phyloP scores from a whole-genome alignment of 306 rosid species.

The Datisca glomerata region DNA sequence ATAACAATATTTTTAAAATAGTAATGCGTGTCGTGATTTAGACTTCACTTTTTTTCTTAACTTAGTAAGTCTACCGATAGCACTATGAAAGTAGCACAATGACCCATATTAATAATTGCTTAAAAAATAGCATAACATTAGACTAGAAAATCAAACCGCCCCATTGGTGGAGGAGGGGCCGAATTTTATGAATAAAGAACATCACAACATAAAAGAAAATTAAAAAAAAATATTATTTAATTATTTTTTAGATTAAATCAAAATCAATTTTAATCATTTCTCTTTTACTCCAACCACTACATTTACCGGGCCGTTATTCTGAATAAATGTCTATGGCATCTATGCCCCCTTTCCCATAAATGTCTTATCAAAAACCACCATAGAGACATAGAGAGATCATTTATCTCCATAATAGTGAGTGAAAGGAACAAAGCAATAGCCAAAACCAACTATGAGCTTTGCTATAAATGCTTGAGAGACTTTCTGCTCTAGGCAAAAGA shows the following conservation, averaged over 20 bases:
- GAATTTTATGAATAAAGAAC: no score
- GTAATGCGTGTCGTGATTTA: no score
- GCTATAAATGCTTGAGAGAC: conserved; percentile 22
- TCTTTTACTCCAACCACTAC: background rate
- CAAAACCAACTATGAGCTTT: conserved; percentile 9
- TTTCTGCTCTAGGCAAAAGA: conserved; percentile 24
- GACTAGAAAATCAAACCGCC: conserved; percentile 24
- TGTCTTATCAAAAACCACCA: conserved; percentile 29
- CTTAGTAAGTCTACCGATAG: no score
- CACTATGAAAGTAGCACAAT: no score
- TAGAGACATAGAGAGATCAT: conserved; percentile 7
- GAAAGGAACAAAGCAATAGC: conserved; percentile 17
- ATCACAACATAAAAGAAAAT: conserved; percentile 4
- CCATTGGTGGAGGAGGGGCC: conserved; percentile 18
- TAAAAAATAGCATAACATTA: no score
- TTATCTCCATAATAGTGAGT: conserved; percentile 11
- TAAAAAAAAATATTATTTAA: background rate
- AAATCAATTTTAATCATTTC: background rate
- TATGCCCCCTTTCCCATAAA: conserved; percentile 19
- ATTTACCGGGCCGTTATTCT: background rate
- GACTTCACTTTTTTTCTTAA: no score
- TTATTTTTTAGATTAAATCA: background rate
- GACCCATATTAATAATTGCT: no score
- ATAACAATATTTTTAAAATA: no score
- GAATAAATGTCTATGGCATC: conserved; percentile 26